These are phyloP conservation scores for Terfezia boudieri DNA, from an alignment of 495 filamentous ascomycete genomes.

Conservation along the genomic window DNA sequence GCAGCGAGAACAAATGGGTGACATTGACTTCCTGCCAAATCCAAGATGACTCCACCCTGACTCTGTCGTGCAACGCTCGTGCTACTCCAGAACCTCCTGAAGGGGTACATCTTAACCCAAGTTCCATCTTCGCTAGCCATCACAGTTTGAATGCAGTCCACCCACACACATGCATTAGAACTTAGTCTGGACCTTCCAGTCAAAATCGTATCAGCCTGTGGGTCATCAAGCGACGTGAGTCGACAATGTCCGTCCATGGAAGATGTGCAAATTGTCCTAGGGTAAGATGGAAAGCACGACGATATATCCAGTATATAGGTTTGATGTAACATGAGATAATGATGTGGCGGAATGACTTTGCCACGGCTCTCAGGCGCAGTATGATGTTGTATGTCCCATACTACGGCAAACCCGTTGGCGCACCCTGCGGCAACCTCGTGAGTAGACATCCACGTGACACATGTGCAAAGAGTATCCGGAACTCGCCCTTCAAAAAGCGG, in stretches of 20 bases:
- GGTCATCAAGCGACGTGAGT: constrained; percentile 32
- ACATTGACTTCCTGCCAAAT: constrained; percentile 24
- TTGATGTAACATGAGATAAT: constrained; percentile 31
- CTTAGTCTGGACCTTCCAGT: constrained; percentile 32
- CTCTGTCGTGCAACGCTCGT: constrained; percentile 21
- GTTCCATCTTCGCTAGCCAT: constrained; percentile 36
- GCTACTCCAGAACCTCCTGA: constrained; percentile 35
- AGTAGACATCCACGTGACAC: constrained; percentile 38
- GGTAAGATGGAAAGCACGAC: constrained; percentile 37
- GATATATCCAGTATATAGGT: constrained; percentile 36
- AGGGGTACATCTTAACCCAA: constrained; percentile 28
- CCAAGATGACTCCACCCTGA: constrained; percentile 17
- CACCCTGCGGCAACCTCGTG: constrained; percentile 38
- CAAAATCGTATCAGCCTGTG: constrained; percentile 26
- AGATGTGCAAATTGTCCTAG: constrained; percentile 31
- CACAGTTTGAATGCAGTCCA: constrained; percentile 32
- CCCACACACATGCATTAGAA: constrained; percentile 29
- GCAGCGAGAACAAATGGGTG: constrained; percentile 35
- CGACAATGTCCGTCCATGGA: constrained; percentile 37
- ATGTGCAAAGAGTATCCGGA: constrained; percentile 31
- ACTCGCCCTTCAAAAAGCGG: constrained; percentile 32
- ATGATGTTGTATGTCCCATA: constrained; percentile 30
- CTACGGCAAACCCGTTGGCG: constrained; percentile 36
- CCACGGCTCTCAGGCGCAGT: constrained; percentile 6
- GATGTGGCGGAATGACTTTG: constrained; percentile 27